Evolutionary conservation across 768 basidiomycete species (phyloP).

Genomic region (Russula brevipes): DNA sequence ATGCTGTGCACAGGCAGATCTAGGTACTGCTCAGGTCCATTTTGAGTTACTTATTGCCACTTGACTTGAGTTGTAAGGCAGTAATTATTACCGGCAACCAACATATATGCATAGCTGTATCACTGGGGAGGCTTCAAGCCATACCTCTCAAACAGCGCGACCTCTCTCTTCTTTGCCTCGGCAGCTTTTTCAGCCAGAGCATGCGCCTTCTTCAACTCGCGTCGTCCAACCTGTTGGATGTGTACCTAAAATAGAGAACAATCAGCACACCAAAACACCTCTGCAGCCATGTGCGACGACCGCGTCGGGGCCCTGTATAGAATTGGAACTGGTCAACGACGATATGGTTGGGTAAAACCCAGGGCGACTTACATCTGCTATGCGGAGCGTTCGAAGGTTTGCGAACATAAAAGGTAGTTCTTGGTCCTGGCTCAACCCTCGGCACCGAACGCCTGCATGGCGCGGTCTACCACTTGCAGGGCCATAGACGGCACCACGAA

Average conservation of each 20-base stretch:
- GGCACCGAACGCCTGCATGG: conserved; percentile 94
- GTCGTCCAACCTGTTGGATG: conserved; percentile 89
- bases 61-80: too few relatives aligned
- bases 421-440: conserved; percentile 92
- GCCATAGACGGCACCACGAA: conserved; percentile 94
- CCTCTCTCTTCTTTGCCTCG: conserved; percentile 57
- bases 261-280: conserved; percentile 1
- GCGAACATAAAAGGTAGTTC: conserved; percentile 76
- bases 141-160: conserved; percentile 52
- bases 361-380: conserved; percentile 64
- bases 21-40: too few relatives aligned
- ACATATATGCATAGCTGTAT: neutral
- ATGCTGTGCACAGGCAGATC: too few relatives aligned
- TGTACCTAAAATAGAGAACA: conserved; percentile 56
- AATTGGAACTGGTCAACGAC: conserved; percentile 13
- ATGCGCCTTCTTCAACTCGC: conserved; percentile 77
- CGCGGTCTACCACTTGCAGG: conserved; percentile 82
- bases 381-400: conserved; percentile 76
- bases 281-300: conserved; percentile 35
- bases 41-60: too few relatives aligned
- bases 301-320: conserved; percentile 67
- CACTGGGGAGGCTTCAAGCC: conserved; percentile 57
- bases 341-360: neutral
- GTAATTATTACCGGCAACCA: too few relatives aligned
- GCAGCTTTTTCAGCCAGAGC: conserved; percentile 49